These are phyloP conservation scores for Eimeria necatrix DNA, from an alignment of 169 alveolate genomes.

Conservation along the genomic window DNA sequence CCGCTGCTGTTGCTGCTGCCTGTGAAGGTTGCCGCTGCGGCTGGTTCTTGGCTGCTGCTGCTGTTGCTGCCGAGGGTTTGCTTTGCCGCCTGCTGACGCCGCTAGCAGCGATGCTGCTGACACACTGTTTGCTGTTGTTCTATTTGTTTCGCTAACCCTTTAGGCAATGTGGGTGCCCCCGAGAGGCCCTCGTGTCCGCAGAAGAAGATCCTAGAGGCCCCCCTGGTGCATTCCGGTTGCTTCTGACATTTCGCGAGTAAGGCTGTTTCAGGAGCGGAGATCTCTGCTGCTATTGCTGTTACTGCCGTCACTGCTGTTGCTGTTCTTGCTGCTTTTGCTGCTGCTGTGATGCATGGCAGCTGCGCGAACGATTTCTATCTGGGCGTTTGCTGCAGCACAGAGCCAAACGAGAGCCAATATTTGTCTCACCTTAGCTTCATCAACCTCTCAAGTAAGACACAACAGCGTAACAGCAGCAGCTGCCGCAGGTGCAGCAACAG, in stretches of 20 bases:
- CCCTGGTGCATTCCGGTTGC: not conserved
- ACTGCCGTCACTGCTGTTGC: not conserved
- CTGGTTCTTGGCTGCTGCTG: not conserved
- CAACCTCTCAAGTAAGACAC: not conserved
- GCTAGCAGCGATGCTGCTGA: not conserved
- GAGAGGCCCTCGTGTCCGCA: not conserved
- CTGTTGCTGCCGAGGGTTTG: not conserved
- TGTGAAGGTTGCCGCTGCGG: not conserved
- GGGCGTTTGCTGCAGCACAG: not conserved
- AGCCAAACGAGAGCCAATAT: not conserved
- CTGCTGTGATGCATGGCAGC: not conserved
- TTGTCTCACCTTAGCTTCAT: not conserved
- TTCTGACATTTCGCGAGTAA: not conserved
- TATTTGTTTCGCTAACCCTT: not conserved
- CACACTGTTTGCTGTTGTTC: not conserved
- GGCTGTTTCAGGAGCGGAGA: not conserved
- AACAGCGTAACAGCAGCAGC: conserved; percentile 3
- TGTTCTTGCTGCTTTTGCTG: not conserved
- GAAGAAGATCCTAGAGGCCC: not conserved
- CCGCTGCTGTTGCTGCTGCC: not conserved
- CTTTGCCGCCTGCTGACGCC: not conserved
- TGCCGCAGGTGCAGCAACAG: not conserved
- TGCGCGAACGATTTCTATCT: not conserved
- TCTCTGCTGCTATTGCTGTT: not conserved
- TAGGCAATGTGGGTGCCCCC: conserved; percentile 13